Conservation (phyloP, 768 basidiomycete species). For the Cantharellus cinnabarinus region DNA sequence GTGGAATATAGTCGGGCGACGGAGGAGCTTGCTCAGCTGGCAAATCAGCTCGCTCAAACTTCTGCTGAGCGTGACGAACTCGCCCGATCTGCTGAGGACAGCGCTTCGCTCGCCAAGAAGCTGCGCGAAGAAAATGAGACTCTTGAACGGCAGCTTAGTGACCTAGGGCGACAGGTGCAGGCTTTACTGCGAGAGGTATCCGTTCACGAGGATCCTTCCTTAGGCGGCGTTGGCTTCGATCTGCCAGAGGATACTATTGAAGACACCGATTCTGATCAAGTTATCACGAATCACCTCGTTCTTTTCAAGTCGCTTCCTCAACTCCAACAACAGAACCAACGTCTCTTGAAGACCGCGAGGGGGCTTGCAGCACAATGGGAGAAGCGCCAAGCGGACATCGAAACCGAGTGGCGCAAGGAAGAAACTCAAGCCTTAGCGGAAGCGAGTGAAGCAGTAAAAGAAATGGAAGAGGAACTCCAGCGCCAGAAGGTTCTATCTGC, state of each 20-base stretch:
- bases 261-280: conserved; percentile 41
- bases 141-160: conserved; percentile 54
- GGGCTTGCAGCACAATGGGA: conserved; percentile 76
- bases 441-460: conserved; percentile 71
- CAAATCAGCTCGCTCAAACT: conserved; percentile 55
- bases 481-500: conserved; percentile 58
- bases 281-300: conserved; percentile 79
- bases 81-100: conserved; percentile 33
- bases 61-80: conserved; percentile 57
- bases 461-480: conserved; percentile 59
- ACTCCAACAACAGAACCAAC: conserved; percentile 85
- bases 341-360: conserved; percentile 61
- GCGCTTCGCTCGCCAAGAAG: conserved; percentile 38
- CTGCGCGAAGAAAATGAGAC: conserved; percentile 42
- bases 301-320: conserved; percentile 60
- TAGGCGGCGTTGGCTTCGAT: conserved; percentile 39
- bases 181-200: conserved; percentile 57
- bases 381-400: conserved; percentile 57
- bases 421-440: conserved; percentile 57
- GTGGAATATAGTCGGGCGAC: conserved; percentile 71
- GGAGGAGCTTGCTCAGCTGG: conserved; percentile 60
- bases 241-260: conserved; percentile 13
- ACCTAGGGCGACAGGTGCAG: conserved; percentile 73
- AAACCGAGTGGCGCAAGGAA: conserved; percentile 46
- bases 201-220: conserved; percentile 62